Evolutionary conservation across 768 basidiomycete genomes (phyloP).

Genomic region (Amanita rimosa): DNA sequence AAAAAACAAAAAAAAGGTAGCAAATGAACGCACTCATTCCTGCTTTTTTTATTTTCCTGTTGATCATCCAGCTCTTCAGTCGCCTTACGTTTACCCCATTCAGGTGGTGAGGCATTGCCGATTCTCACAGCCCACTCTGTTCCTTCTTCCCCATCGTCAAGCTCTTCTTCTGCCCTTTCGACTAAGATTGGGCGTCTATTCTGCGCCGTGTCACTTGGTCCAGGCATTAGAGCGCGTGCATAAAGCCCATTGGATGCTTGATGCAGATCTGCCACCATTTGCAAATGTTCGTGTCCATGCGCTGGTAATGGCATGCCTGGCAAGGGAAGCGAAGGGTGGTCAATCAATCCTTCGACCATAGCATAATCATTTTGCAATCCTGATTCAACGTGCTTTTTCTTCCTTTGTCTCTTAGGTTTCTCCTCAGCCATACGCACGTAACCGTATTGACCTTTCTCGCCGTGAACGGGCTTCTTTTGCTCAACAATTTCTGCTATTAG

Average conservation of each 20-base stretch:
- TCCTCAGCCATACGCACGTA: constrained; percentile 70
- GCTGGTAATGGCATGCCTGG: constrained; percentile 7
- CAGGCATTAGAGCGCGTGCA: constrained; percentile 7
- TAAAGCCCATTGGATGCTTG: constrained; percentile 10
- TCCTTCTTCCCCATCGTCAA: constrained; percentile 47
- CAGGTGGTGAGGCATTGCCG: constrained; percentile 51
- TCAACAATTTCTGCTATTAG: constrained; percentile 58
- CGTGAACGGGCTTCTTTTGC: constrained; percentile 53
- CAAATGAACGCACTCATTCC: constrained; percentile 26
- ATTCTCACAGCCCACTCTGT: constrained; percentile 58
- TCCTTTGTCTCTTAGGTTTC: constrained; percentile 46
- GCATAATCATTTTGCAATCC: constrained; percentile 12
- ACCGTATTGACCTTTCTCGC: constrained; percentile 76
- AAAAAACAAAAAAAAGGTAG: not conserved
- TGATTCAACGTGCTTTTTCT: constrained; percentile 22
- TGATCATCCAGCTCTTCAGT: constrained; percentile 24
- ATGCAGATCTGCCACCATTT: constrained; percentile 10
- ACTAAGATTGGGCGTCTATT: constrained; percentile 3
- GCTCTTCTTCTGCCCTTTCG: constrained; percentile 44
- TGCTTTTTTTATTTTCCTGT: constrained; percentile 28
- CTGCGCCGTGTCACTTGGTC: constrained; percentile 6
- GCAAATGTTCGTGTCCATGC: constrained; percentile 6
- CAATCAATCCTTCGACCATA: constrained; percentile 12
- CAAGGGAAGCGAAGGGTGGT: not conserved
- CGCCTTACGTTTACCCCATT: constrained; percentile 56